Evolutionary conservation across 768 basidiomycete genomes (phyloP).

Genomic region (Psilocybe azurescens): DNA sequence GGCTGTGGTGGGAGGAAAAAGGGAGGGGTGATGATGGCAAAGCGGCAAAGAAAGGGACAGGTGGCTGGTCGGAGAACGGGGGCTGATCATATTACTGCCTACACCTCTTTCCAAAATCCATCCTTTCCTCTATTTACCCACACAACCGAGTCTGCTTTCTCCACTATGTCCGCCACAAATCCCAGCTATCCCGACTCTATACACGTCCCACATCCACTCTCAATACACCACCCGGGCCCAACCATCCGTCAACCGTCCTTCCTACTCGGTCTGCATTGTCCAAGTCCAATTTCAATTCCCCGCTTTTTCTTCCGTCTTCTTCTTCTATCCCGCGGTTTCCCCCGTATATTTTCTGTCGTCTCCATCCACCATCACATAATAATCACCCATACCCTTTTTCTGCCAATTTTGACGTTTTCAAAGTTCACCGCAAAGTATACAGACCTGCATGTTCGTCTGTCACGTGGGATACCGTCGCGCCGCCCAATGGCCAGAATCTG

Average conservation of each 20-base stretch:
- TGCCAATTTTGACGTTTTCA: constrained; percentile 23
- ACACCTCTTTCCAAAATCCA: constrained; percentile 8
- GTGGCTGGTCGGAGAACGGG: constrained; percentile 65
- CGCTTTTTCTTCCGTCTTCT: neutral
- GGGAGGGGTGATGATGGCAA: constrained; percentile 51
- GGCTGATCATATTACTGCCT: constrained; percentile 34
- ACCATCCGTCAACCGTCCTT: too few relatives aligned
- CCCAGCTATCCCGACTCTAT: neutral
- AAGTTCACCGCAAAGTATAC: constrained; percentile 13
- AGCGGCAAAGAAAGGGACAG: constrained; percentile 66
- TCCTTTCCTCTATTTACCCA: constrained; percentile 24
- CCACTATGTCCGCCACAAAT: neutral
- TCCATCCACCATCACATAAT: neutral
- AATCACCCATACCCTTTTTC: constrained; percentile 16
- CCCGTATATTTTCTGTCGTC: neutral
- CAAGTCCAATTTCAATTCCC: too few relatives aligned
- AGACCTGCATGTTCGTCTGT: constrained; percentile 7
- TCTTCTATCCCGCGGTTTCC: too few relatives aligned
- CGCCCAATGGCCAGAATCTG: neutral
- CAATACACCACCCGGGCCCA: too few relatives aligned
- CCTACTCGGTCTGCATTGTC: too few relatives aligned
- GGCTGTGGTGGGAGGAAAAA: constrained; percentile 48
- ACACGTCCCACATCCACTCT: neutral
- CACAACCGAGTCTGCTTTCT: neutral
- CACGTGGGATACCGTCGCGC: constrained; percentile 15